These are phyloP conservation scores for Aspergillus sp. DNA, from an alignment of 2,329 filamentous ascomycete species.

Conservation along the genomic window DNA sequence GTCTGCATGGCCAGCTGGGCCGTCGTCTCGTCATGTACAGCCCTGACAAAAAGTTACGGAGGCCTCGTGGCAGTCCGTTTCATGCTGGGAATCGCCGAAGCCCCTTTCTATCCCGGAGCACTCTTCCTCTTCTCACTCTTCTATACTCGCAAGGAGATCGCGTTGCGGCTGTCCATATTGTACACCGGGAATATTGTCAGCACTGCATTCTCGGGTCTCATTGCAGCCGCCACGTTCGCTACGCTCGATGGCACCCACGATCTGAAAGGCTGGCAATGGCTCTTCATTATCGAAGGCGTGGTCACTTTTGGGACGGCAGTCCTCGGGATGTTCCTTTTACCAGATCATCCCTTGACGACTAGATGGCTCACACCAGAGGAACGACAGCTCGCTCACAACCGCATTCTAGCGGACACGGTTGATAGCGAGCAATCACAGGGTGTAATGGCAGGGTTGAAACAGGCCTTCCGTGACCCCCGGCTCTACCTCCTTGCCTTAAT, in stretches of 20 bases:
- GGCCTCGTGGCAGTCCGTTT: conserved; percentile 29
- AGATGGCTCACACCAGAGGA: conserved; percentile 45
- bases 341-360: conserved; percentile 37
- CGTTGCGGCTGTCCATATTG: conserved; percentile 38
- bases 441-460: conserved; percentile 50
- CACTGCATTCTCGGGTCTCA: conserved; percentile 10
- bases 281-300: conserved; percentile 54
- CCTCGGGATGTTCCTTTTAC: conserved; percentile 36
- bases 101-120: conserved; percentile 56
- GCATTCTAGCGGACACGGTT: too few species aligned
- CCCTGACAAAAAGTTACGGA: too few species aligned
- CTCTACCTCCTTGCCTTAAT: conserved; percentile 51
- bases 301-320: conserved; percentile 31
- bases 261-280: conserved; percentile 45
- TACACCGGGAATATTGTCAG: conserved; percentile 22
- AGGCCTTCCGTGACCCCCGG: conserved; percentile 47
- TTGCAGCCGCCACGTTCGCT: conserved; percentile 16
- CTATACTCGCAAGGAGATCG: conserved; percentile 56
- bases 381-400: conserved; percentile 45
- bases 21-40: too few species aligned
- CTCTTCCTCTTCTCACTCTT: conserved; percentile 62
- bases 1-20: too few species aligned
- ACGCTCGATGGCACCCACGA: conserved; percentile 24
- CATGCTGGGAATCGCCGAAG: conserved; percentile 28
- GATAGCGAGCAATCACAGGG: too few species aligned